Evolutionary conservation across 139 green algal genomes (phyloP), one percentile per base, ranked within the genome.

Genomic region (Picochlorum sp.): DNA sequence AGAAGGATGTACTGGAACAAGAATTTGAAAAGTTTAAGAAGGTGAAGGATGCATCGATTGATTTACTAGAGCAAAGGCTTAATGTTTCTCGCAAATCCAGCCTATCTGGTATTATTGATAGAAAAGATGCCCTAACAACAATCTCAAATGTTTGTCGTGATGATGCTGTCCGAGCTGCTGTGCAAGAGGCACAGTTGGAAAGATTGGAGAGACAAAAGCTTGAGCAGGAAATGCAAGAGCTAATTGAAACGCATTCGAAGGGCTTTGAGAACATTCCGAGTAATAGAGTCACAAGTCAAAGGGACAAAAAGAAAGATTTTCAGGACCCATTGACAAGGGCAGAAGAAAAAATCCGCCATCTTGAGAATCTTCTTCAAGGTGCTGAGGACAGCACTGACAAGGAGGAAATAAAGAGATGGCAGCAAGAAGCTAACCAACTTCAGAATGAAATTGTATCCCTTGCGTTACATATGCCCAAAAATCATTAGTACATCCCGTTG

Each of bases 131-230:
- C 9, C 16, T 30, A 22, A 18, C 22, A 28, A 12, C n/a, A 24
- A 59, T 59, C 26, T n/a, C 22, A 4, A 24, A 26, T 51, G 52
- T 24, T 18, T 59, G 52, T 22, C 22, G 20, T 24, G 20, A 12
- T 29, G 52, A 59, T 59, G 52, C 52, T 45, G 52, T 50, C 8
- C 20, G 20, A 28, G 52, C 52, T 33, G 52, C 20, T 6, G 20
- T 59, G 22, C 33, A 30, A 5, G n/a, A 59, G 10, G 52, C 52
- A 28, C 53, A 59, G 24, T 45, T 59, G n/a, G 52, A 59, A 45
- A 28, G 24, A 14, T 44, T 24, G 18, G 7, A 59, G 7, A n/a
- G 52, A 30, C n/a, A 13, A 30, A 28, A 14, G 52, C 9, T 59
- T 0, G 20, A 59, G 24, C 39, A 47, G 12, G 39, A 47, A 47